phyloP scores from a whole-genome alignment of 1,284 basidiomycete genomes.

The Ganoderma leucocontextum region DNA sequence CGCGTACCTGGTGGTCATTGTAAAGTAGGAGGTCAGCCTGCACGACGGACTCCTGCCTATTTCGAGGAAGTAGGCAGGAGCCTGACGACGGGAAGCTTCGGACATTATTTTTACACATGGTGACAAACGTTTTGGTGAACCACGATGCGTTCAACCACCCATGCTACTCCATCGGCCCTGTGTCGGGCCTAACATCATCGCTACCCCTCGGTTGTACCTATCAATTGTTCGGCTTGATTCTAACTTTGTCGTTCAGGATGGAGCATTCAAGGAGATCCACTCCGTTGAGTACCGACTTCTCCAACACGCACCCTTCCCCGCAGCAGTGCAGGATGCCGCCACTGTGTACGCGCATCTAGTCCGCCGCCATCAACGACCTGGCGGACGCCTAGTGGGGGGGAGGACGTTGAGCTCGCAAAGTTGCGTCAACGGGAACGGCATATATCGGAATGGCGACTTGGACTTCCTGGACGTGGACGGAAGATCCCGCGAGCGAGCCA shows the following conservation, averaged over 20 bases:
- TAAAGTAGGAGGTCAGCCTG: too few relatives aligned
- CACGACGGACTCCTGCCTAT: too few relatives aligned
- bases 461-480: slow-evolving; percentile 23
- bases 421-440: not conserved
- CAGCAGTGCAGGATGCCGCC: slow-evolving; percentile 70
- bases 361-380: slow-evolving; percentile 34
- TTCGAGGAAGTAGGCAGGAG: too few relatives aligned
- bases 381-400: not conserved
- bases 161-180: too few relatives aligned
- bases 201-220: too few relatives aligned
- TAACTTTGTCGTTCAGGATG: slow-evolving; percentile 30
- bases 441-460: not conserved
- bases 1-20: too few relatives aligned
- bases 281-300: slow-evolving; percentile 60
- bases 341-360: slow-evolving; percentile 66
- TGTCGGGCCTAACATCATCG: too few relatives aligned
- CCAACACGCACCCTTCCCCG: slow-evolving; percentile 64
- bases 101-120: too few relatives aligned
- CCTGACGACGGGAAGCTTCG: too few relatives aligned
- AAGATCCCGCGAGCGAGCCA: slow-evolving; percentile 17
- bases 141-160: too few relatives aligned
- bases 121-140: too few relatives aligned
- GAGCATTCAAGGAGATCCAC: slow-evolving; percentile 51
- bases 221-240: not conserved
- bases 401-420: not conserved